Conservation (phyloP, 768 basidiomycete species). For the Clitopilus passeckerianus region DNA sequence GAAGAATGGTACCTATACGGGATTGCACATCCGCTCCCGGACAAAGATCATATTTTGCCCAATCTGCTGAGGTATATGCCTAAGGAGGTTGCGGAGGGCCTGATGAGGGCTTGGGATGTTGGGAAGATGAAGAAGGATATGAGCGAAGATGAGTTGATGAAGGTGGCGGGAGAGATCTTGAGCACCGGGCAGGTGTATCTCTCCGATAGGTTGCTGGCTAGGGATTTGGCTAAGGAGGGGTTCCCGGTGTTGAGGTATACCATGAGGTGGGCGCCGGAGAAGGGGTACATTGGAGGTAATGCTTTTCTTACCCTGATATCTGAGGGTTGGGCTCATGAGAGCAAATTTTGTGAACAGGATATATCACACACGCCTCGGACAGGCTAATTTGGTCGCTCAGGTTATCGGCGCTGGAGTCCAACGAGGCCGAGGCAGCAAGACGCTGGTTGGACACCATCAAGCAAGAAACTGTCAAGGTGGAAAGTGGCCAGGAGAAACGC, state of each 20-base stretch:
- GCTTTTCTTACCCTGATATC: background rate
- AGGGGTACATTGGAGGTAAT: slow-evolving; percentile 47
- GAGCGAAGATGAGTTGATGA: slow-evolving; percentile 34
- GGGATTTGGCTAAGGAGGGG: slow-evolving; percentile 48
- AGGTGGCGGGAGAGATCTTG: slow-evolving; percentile 54
- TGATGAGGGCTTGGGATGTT: slow-evolving; percentile 38
- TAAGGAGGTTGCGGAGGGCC: slow-evolving; percentile 32
- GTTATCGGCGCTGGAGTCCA: slow-evolving; percentile 36
- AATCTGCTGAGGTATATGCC: slow-evolving; percentile 64
- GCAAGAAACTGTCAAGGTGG: slow-evolving; percentile 35
- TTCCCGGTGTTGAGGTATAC: slow-evolving; percentile 68
- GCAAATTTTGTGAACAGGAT: slow-evolving; percentile 32
- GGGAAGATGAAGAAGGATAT: slow-evolving; percentile 31
- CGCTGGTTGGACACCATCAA: slow-evolving; percentile 52
- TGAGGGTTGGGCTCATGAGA: background rate
- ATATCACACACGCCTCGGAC: slow-evolving; percentile 70
- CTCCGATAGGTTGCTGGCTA: slow-evolving; percentile 55
- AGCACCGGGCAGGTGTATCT: slow-evolving; percentile 64
- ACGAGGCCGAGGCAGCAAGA: slow-evolving; percentile 44
- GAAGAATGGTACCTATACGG: slow-evolving; percentile 81
- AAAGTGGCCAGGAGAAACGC: slow-evolving; percentile 24
- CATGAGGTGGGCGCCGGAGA: slow-evolving; percentile 67
- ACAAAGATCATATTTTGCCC: slow-evolving; percentile 43
- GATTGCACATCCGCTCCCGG: slow-evolving; percentile 55
- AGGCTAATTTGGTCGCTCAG: slow-evolving; percentile 58